These are phyloP conservation scores for Bauhinia variegata DNA, from an alignment of 306 rosid genomes.

Conservation along the genomic window DNA sequence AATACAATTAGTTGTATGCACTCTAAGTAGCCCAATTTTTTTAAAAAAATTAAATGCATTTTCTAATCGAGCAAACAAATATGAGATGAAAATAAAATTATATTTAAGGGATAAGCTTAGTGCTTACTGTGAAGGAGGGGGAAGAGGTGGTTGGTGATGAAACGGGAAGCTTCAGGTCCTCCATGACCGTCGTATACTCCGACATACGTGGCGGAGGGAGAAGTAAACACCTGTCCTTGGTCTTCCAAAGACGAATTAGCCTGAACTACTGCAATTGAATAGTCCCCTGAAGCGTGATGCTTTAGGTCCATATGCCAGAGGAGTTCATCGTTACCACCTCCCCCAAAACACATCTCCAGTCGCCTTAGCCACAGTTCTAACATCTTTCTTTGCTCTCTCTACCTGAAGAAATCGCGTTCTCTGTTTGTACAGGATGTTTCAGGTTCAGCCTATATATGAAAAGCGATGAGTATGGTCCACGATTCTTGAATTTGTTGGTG, in stretches of 20 bases:
- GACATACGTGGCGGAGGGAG: slow-evolving; percentile 51
- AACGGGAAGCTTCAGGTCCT: slow-evolving; percentile 73
- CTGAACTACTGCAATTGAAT: slow-evolving; percentile 50
- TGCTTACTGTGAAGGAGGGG: slow-evolving; percentile 56
- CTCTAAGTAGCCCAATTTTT: too few species aligned
- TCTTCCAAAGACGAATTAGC: slow-evolving; percentile 51
- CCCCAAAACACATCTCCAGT: slow-evolving; percentile 46
- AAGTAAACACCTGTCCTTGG: slow-evolving; percentile 47
- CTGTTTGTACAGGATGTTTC: not conserved
- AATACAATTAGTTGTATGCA: too few species aligned
- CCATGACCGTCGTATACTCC: slow-evolving; percentile 83
- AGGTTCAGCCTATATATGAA: not conserved
- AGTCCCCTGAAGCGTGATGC: slow-evolving; percentile 44
- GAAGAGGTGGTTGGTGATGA: slow-evolving; percentile 56
- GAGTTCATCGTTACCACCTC: slow-evolving; percentile 34
- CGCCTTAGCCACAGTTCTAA: slow-evolving; percentile 41
- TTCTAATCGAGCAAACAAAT: too few species aligned
- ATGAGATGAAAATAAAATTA: too few species aligned
- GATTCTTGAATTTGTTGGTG: slow-evolving; percentile 33
- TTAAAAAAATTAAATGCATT: too few species aligned
- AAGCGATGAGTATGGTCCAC: slow-evolving; percentile 10
- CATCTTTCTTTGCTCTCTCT: slow-evolving; percentile 38
- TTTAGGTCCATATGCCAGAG: slow-evolving; percentile 45
- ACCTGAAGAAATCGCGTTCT: not conserved
- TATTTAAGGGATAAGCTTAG: slow-evolving; percentile 33